These are phyloP conservation scores for Reutealis trisperma DNA, from an alignment of 345 rosid species.

Conservation along the genomic window DNA sequence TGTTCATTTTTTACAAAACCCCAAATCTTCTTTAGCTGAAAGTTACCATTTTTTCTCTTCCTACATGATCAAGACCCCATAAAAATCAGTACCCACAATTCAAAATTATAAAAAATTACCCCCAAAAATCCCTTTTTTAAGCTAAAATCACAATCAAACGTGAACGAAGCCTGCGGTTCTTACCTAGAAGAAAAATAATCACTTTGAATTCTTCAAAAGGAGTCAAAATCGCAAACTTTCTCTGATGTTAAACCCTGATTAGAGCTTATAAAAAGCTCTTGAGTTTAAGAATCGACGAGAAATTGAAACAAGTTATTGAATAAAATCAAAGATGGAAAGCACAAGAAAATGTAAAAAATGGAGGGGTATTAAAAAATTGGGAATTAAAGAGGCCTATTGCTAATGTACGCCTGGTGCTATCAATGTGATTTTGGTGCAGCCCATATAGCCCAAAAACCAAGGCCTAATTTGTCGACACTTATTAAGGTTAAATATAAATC, in stretches of 20 bases:
- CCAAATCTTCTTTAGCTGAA: slow-evolving; percentile 2
- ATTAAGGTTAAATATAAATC: too few species aligned
- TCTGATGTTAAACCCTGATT: background rate
- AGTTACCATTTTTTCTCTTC: background rate
- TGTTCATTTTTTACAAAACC: background rate
- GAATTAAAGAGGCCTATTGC: background rate
- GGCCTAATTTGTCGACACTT: background rate
- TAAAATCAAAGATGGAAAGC: background rate
- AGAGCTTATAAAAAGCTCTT: background rate
- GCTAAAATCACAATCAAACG: slow-evolving; percentile 7
- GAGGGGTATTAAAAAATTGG: background rate
- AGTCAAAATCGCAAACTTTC: slow-evolving; percentile 6
- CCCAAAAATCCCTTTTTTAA: background rate
- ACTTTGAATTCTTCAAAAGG: background rate
- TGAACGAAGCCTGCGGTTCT: background rate
- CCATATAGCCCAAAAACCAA: background rate
- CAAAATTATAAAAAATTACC: background rate
- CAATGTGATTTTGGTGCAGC: background rate
- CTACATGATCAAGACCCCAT: slow-evolving; percentile 6
- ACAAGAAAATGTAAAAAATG: background rate
- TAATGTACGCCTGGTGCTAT: slow-evolving; percentile 16
- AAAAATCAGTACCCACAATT: background rate
- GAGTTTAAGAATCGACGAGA: background rate
- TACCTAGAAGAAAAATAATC: slow-evolving; percentile 17
- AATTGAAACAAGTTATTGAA: background rate